Evolutionary conservation across 768 basidiomycete genomes (phyloP).

Genomic region (Termitomyces sp.): DNA sequence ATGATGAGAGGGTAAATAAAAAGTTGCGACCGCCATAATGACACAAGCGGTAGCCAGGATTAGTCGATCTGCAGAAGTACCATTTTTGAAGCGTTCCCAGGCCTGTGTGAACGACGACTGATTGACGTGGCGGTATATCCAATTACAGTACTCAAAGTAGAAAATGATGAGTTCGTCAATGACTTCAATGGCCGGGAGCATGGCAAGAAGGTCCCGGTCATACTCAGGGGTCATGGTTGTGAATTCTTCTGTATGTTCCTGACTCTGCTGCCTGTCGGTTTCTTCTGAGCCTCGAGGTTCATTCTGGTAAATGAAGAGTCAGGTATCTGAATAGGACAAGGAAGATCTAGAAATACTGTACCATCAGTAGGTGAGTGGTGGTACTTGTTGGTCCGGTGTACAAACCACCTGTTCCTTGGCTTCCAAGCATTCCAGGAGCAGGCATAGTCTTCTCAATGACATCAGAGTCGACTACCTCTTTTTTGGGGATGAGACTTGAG

Average conservation of each 20-base stretch:
- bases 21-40: constrained; percentile 69
- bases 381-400: constrained; percentile 81
- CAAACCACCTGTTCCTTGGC: constrained; percentile 61
- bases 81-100: constrained; percentile 75
- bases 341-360: constrained; percentile 25
- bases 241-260: constrained; percentile 43
- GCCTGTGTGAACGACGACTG: constrained; percentile 53
- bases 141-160: constrained; percentile 87
- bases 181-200: constrained; percentile 61
- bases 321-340: constrained; percentile 11
- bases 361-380: constrained; percentile 64
- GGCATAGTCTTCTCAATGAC: constrained; percentile 40
- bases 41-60: constrained; percentile 69
- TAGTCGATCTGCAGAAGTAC: constrained; percentile 60
- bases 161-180: constrained; percentile 71
- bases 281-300: constrained; percentile 51
- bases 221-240: constrained; percentile 46
- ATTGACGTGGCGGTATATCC: constrained; percentile 81
- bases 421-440: constrained; percentile 65
- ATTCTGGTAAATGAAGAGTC: constrained; percentile 28
- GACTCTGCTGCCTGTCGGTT: constrained; percentile 46
- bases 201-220: constrained; percentile 68
- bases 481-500: constrained; percentile 43
- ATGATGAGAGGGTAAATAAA: constrained; percentile 68
- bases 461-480: constrained; percentile 47